Evolutionary conservation across 768 basidiomycete genomes (phyloP).

Genomic region (Suillus placidus): DNA sequence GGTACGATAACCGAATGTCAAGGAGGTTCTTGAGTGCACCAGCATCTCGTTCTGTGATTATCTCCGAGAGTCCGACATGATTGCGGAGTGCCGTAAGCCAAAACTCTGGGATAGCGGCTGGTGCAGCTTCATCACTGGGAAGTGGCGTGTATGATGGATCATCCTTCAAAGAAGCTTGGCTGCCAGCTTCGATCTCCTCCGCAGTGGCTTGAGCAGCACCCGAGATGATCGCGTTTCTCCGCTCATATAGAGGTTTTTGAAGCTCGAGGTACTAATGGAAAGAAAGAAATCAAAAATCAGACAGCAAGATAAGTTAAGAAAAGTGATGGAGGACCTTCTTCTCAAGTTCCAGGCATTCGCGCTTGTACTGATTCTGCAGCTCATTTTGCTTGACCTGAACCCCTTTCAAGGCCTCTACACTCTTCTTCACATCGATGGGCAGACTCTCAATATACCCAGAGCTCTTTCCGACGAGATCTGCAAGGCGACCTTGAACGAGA

Average conservation of each 20-base stretch:
- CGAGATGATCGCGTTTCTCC: constrained; percentile 81
- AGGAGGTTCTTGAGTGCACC: constrained; percentile 79
- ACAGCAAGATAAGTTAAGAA: constrained; percentile 16
- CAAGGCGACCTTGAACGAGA: constrained; percentile 88
- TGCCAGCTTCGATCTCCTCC: constrained; percentile 84
- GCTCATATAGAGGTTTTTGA: constrained; percentile 84
- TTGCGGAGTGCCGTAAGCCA: constrained; percentile 97
- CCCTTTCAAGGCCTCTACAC: constrained; percentile 91
- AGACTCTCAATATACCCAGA: constrained; percentile 94
- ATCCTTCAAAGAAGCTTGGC: constrained; percentile 71
- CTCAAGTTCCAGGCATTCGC: constrained; percentile 93
- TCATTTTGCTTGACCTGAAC: constrained; percentile 90
- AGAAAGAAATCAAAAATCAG: constrained; percentile 13
- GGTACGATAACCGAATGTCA: constrained; percentile 82
- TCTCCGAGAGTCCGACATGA: constrained; percentile 80
- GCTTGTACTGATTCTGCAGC: constrained; percentile 89
- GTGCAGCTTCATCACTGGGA: constrained; percentile 50
- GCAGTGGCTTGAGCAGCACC: constrained; percentile 72
- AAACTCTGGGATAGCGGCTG: constrained; percentile 80
- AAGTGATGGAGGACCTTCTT: constrained; percentile 69
- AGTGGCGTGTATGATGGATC: constrained; percentile 71
- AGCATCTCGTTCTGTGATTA: constrained; percentile 93
- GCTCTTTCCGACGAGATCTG: constrained; percentile 83
- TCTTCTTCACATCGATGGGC: constrained; percentile 77
- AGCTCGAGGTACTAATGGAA: constrained; percentile 65